phyloP scores from a whole-genome alignment of 768 basidiomycete species.

The Termitomyces sp. region DNA sequence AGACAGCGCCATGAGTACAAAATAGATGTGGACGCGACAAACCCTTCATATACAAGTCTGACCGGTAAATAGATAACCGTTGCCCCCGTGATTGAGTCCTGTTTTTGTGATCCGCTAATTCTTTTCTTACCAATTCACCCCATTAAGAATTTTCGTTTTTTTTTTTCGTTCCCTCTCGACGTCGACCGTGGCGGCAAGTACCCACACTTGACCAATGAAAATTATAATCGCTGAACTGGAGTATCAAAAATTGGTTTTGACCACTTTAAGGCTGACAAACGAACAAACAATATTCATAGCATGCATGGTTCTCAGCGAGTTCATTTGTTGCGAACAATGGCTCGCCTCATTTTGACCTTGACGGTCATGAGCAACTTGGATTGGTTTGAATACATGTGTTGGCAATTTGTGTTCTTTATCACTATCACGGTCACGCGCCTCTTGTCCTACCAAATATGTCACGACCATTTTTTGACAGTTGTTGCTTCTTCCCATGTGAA shows the following conservation, averaged over 20 bases:
- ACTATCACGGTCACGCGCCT: not conserved
- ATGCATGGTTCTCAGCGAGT: not conserved
- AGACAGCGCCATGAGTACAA: slow-evolving; percentile 15
- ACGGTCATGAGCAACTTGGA: not conserved
- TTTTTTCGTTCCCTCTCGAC: not conserved
- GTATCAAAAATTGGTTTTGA: too few relatives aligned
- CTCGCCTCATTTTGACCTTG: not conserved
- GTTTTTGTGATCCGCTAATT: not conserved
- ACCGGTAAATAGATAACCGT: not conserved
- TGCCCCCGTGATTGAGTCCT: not conserved
- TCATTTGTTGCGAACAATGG: not conserved
- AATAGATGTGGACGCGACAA: not conserved
- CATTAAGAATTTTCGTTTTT: not conserved
- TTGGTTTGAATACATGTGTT: not conserved
- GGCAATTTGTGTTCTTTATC: not conserved
- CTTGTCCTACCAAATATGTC: not conserved
- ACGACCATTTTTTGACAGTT: not conserved
- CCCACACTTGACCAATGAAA: too few relatives aligned
- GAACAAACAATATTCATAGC: too few relatives aligned
- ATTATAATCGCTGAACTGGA: too few relatives aligned
- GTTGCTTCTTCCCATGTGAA: not conserved
- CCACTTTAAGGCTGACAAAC: not conserved
- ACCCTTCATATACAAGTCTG: not conserved
- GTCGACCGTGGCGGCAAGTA: not conserved
- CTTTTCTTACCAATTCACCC: not conserved